Evolutionary conservation across 2,329 filamentous ascomycete genomes (phyloP).

Genomic region (Chaetomiaceae sp.): DNA sequence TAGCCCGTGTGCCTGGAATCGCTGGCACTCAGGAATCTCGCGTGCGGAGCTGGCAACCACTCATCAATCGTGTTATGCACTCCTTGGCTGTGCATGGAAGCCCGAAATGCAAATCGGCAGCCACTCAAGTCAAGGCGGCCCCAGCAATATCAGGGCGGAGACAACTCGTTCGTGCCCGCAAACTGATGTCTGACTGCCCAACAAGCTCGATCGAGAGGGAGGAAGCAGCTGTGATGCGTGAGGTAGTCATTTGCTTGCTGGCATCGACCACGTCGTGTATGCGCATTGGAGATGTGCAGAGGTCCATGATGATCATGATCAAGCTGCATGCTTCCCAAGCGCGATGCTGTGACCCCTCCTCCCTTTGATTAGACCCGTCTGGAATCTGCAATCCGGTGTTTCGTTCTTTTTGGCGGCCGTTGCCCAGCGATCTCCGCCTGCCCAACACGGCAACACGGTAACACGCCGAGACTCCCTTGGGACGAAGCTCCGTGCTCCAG

Average conservation of each 20-base stretch:
- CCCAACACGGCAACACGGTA: constrained; percentile 19
- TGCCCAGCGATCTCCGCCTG: constrained; percentile 1
- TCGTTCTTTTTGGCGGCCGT: constrained; percentile 2
- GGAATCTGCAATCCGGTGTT: constrained; percentile 13
- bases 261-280: constrained; percentile 15
- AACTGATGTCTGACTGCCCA: constrained; percentile 18
- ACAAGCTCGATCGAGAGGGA: not conserved
- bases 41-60: constrained; percentile 20
- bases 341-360: constrained; percentile 1
- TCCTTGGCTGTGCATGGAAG: constrained; percentile 11
- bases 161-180: constrained; percentile 13
- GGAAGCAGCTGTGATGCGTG: not conserved
- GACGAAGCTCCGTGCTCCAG: constrained; percentile 18
- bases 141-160: constrained; percentile 15
- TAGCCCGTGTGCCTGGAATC: constrained; percentile 9
- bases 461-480: constrained; percentile 17
- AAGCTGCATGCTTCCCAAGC: constrained; percentile 10
- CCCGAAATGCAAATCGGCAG: constrained; percentile 23
- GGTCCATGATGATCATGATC: constrained; percentile 10
- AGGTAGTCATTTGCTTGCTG: constrained; percentile 5
- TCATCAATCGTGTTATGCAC: constrained; percentile 27
- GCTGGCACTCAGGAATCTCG: constrained; percentile 22
- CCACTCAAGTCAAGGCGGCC: constrained; percentile 26
- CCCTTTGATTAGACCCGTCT: constrained; percentile 4
- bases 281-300: not conserved